phyloP scores from a whole-genome alignment of 345 rosid genomes.

The thale cress (Arabidopsis thaliana) region DNA sequence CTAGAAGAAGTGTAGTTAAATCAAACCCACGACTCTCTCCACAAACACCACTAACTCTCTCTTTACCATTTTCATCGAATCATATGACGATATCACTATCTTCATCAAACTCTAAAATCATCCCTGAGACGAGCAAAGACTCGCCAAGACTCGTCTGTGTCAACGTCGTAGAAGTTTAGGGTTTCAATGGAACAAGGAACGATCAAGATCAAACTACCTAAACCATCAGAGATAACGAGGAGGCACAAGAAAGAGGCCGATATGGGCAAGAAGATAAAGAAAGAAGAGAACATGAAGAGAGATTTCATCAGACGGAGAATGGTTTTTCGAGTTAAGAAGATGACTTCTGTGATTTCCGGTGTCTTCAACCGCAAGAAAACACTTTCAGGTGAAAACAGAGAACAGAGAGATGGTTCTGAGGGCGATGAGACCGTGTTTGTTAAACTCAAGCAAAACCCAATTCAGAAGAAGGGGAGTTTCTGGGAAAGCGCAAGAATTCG shows the following conservation, averaged over 20 bases:
- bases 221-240: conserved; percentile 38
- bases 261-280: conserved; percentile 18
- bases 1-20: too few species aligned
- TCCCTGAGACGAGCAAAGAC: conserved; percentile 4
- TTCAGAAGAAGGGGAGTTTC: conserved; percentile 7
- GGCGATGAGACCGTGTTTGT: background rate
- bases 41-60: background rate
- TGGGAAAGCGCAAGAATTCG: conserved; percentile 24
- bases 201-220: conserved; percentile 46
- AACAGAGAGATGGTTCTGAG: conserved; percentile 10
- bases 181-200: conserved; percentile 36
- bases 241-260: background rate
- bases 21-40: background rate
- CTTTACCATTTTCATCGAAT: background rate
- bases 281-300: conserved; percentile 20
- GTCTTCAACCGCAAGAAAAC: conserved; percentile 42
- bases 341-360: conserved; percentile 41
- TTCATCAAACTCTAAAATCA: background rate
- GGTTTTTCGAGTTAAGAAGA: conserved; percentile 35
- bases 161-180: conserved; percentile 25
- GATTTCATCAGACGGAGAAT: background rate
- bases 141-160: conserved; percentile 10
- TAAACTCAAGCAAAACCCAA: background rate
- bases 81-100: conserved; percentile 4
- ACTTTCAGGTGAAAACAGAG: conserved; percentile 13